Evolutionary conservation across 192 early-diverging fungal species (phyloP), one percentile per base, ranked within the genome.

Genomic region (Podila horticola): DNA sequence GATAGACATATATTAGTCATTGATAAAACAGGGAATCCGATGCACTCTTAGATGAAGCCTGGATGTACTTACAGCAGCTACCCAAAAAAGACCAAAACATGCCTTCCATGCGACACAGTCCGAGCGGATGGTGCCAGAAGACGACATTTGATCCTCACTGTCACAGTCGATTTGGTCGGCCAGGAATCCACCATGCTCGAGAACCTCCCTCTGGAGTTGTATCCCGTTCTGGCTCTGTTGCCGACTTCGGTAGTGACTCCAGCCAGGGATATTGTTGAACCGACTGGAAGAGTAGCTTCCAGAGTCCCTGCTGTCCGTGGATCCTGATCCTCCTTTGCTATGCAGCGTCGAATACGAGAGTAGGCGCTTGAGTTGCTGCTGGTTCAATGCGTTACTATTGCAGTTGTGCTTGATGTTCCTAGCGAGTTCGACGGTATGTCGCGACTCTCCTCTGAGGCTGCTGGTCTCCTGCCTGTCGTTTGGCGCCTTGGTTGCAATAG

Each of bases 81-180:
- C 11, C 75, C 75, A 79, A 26, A 79, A 79, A 1, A 79, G 31
- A 1, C 76, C 76, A 68, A 72, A 79, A 31, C 65, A 72, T 15
- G 76, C 76, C 52, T 79, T 72, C 76, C 76, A 79, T 0, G 76
- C 76, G 17, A 57, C 29, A 34, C 70, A 79, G 34, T 72, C 70
- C 10, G 70, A 55, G 6, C 58, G 51, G 2, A 20, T 67, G 2
- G 28, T 49, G 17, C 72, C 69, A 20, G 58, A 51, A 0, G 19
- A 31, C 3, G 51, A 9, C 11, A 22, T 22, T 11, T 38, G 50
- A 1, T 72, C 76, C 15, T 62, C 65, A n/a, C 30, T 33, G 19
- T 24, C 52, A 11, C 22, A n/a, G 13, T 7, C 71, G 3, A 79
- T 34, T 36, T 64, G 51, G 30, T 79, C 66, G 2, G 49, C 69